Base-by-base conservation (phyloP, 495 filamentous ascomycete genomes). In the Penicillium cinerascens region DNA sequence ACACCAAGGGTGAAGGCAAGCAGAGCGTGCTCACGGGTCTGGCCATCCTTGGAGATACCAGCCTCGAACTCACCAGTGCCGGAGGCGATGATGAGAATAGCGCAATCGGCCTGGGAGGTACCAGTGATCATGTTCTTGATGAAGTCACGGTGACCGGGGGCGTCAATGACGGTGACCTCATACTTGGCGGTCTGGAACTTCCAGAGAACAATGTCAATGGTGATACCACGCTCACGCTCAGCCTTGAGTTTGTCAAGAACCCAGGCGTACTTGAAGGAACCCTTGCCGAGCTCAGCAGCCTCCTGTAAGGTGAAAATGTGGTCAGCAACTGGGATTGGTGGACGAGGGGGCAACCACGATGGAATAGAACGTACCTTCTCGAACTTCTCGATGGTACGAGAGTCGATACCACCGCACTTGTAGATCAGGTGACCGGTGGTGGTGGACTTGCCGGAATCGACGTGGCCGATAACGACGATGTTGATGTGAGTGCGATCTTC, bases 71-170 rank as follows among this genome's bases (percentile, higher is more conserved):
- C 93, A 96, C 93, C 93, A 88, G 92, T 96, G 80, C 93, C 93
- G 69, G 93, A 91, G 66, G 92, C 93, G 80, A 98, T 98, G 82
- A 98, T 97, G 84, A 98, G 92, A 78, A 98, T 89, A 68, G 95
- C 93, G 80, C 92, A 97, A 72, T 98, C 93, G 69, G 95, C 95
- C 84, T 97, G 93, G 73, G 93, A 97, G 68, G 93, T 97, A 88
- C 93, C 93, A 81, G 93, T 97, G 83, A 97, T 98, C 93, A 98
- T 98, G 88, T 96, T 97, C 93, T 98, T 98, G 89, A 98, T 98
- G 82, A 98, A 98, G 74, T 98, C 93, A 90, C 93, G 93, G 80
- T 98, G 93, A 79, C 93, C 93, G 68, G 93, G 93, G 79, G 93
- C 93, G 76, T 98, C 91, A 76, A 96, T 97, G 86, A 96, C 92